These are phyloP conservation scores for Neltuma alba DNA, from an alignment of 306 rosid genomes.

Conservation along the genomic window DNA sequence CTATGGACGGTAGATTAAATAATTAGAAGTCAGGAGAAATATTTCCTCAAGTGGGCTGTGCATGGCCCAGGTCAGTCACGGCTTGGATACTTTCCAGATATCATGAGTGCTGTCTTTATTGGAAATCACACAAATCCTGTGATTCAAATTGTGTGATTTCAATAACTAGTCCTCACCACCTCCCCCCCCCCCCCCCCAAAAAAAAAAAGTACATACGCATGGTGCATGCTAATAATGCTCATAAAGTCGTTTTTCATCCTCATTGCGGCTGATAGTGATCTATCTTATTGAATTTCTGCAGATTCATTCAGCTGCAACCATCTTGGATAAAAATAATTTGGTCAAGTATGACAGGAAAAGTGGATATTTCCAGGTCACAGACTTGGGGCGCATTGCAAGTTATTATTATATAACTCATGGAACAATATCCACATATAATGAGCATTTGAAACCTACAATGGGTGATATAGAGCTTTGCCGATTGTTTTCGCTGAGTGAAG, in stretches of 20 bases:
- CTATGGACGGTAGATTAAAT: not conserved
- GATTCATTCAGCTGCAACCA: conserved; percentile 92
- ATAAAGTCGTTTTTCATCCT: not conserved
- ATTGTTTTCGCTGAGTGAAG: conserved; percentile 93
- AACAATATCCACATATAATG: conserved; percentile 88
- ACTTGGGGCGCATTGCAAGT: conserved; percentile 98
- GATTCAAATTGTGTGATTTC: not conserved
- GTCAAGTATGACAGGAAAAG: conserved; percentile 94
- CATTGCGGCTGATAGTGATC: conserved; percentile 15
- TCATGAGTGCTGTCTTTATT: not conserved
- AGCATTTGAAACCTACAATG: conserved; percentile 96
- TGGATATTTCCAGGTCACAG: conserved; percentile 95
- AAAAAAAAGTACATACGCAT: too few relatives aligned
- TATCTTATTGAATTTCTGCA: conserved; percentile 45
- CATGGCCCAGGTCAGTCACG: not conserved
- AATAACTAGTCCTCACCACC: not conserved
- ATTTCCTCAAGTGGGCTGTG: not conserved
- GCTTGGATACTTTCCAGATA: not conserved
- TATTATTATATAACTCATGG: conserved; percentile 94
- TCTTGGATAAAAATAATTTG: conserved; percentile 83
- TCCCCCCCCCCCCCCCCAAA: too few relatives aligned
- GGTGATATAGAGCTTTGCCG: conserved; percentile 93
- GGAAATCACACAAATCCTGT: not conserved
- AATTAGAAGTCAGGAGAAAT: not conserved
- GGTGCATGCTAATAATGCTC: not conserved